A percentile compares a stretch with the other conserved stretches of the same genome.
Evolutionary conservation across 805 yeast genomes (phyloP).

Genomic region (Maudiozyma barnettii): DNA sequence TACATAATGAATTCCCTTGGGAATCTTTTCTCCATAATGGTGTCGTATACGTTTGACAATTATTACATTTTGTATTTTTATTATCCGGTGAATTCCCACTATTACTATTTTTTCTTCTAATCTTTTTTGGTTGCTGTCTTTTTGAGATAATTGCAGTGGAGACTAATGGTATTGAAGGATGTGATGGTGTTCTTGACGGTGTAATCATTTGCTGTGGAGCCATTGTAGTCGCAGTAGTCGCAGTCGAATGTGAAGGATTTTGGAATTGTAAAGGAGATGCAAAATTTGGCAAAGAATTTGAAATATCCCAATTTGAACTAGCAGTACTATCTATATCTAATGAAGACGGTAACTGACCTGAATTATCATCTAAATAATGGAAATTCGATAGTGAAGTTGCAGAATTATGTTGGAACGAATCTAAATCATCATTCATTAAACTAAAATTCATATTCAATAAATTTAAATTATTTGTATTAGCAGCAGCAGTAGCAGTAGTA

Average conservation of each 20-base stretch:
- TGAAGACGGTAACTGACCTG: too few relatives aligned
- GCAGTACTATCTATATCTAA: neutral
- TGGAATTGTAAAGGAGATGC: neutral
- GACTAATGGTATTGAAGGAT: neutral
- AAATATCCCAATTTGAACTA: neutral
- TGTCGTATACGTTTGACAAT: conserved; percentile 82
- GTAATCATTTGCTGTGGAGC: neutral
- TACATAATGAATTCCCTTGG: conserved; percentile 82
- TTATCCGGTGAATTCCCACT: conserved; percentile 8
- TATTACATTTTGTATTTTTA: conserved; percentile 48
- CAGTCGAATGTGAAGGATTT: too few relatives aligned
- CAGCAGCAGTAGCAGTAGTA: too few relatives aligned
- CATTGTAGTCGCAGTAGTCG: too few relatives aligned
- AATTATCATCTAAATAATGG: neutral
- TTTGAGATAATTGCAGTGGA: neutral
- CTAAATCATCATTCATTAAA: neutral
- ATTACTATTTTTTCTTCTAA: conserved; percentile 11
- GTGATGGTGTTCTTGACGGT: neutral
- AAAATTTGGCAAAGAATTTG: neutral
- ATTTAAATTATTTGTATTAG: neutral
- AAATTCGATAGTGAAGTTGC: neutral
- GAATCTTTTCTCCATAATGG: conserved; percentile 93
- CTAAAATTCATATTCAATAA: neutral
- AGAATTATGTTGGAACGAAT: neutral
- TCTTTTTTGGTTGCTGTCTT: conserved; percentile 11